Conservation (phyloP, 805 yeast species). For the Lachancea waltii region DNA sequence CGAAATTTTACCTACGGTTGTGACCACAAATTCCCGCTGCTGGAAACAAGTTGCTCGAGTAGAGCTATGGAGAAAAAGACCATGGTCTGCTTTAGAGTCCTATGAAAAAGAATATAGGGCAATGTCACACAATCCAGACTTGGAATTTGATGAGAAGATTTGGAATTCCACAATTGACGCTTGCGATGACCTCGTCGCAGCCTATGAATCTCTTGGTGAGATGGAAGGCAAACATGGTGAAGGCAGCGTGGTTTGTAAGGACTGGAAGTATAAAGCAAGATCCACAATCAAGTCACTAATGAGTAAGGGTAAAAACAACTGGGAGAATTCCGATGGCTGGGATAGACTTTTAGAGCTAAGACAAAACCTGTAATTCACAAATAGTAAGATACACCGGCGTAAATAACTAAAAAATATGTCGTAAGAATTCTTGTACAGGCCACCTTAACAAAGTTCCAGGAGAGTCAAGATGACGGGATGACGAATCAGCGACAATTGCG, state of each 20-base stretch:
- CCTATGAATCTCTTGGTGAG: slow-evolving; percentile 85
- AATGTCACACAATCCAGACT: slow-evolving; percentile 53
- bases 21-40: slow-evolving; percentile 52
- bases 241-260: slow-evolving; percentile 80
- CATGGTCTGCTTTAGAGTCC: slow-evolving; percentile 83
- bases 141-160: slow-evolving; percentile 49
- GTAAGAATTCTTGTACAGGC: too few relatives aligned
- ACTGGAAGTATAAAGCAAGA: slow-evolving; percentile 83
- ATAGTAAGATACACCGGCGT: neutral
- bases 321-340: slow-evolving; percentile 83
- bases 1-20: slow-evolving; percentile 56
- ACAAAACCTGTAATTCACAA: slow-evolving; percentile 5
- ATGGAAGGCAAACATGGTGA: slow-evolving; percentile 71
- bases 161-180: slow-evolving; percentile 81
- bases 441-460: too few relatives aligned
- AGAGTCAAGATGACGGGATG: too few relatives aligned
- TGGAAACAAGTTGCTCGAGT: slow-evolving; percentile 85
- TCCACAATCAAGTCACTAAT: slow-evolving; percentile 64
- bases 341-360: slow-evolving; percentile 44
- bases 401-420: neutral
- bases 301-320: slow-evolving; percentile 68
- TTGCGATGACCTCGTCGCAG: slow-evolving; percentile 72
- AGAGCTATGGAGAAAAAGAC: slow-evolving; percentile 77
- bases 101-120: slow-evolving; percentile 85
- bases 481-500: too few relatives aligned